Conservation (phyloP, 805 yeast species). For the Wickerhamiella slavikovae region DNA sequence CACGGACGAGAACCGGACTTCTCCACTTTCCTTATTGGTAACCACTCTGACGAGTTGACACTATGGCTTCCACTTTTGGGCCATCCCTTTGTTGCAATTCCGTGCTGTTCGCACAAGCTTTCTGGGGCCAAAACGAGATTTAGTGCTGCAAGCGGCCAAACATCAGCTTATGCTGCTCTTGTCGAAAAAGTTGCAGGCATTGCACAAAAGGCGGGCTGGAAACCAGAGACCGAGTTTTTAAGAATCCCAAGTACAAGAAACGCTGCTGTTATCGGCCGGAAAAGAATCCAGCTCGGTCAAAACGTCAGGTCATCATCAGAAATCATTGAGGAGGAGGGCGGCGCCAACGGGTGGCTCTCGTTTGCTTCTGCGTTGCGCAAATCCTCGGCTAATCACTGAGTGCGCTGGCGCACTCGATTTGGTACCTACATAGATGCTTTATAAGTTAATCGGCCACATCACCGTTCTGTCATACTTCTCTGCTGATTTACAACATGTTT, state of each 20-base stretch:
- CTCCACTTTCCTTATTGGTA: conserved; percentile 69
- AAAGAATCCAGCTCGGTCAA: conserved; percentile 16
- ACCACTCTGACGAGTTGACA: conserved; percentile 87
- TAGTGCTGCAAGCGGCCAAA: conserved; percentile 18
- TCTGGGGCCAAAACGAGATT: conserved; percentile 58
- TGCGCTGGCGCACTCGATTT: no score
- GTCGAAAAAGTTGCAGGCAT: conserved; percentile 68
- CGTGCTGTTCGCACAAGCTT: conserved; percentile 83
- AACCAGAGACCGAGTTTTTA: conserved; percentile 62
- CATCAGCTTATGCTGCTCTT: conserved; percentile 63
- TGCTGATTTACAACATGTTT: no score
- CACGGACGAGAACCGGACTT: no score
- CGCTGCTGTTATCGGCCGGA: conserved; percentile 65
- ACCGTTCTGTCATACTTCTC: no score
- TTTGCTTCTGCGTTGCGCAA: no score
- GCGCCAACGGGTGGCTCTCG: conserved; percentile 86
- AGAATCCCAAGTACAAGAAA: conserved; percentile 89
- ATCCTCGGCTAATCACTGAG: no score
- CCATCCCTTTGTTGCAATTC: conserved; percentile 69
- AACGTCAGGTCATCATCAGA: conserved; percentile 27
- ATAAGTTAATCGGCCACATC: no score
- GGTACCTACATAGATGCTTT: no score
- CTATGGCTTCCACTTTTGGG: conserved; percentile 83
- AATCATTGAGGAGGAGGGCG: conserved; percentile 57
- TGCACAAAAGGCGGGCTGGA: conserved; percentile 60